phyloP scores from a whole-genome alignment of 169 alveolate genomes.

The Amoebophrya sp. region DNA sequence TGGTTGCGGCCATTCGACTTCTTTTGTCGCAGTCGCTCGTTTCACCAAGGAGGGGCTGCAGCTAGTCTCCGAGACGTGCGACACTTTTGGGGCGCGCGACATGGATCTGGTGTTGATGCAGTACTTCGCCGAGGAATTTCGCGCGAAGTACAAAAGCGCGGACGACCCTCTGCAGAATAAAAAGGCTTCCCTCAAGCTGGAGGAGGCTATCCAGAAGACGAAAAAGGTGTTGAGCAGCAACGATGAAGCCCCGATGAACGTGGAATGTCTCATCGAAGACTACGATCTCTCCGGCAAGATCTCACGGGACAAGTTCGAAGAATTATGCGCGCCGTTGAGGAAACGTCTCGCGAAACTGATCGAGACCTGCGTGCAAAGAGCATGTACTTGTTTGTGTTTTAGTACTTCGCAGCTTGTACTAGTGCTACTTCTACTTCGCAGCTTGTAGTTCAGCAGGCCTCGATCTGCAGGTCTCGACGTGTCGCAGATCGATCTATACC shows the following conservation, averaged over 20 bases:
- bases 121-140: slow-evolving; percentile 64
- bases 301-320: slow-evolving; percentile 78
- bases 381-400: too few relatives aligned
- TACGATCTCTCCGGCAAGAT: slow-evolving; percentile 55
- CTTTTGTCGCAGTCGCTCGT: slow-evolving; percentile 53
- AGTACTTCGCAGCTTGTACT: too few relatives aligned
- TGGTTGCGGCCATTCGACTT: slow-evolving; percentile 82
- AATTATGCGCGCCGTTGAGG: slow-evolving; percentile 51
- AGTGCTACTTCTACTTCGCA: too few relatives aligned
- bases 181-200: slow-evolving; percentile 70
- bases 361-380: neutral
- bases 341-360: neutral
- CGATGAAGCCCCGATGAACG: slow-evolving; percentile 68
- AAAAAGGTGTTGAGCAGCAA: slow-evolving; percentile 86
- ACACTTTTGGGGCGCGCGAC: slow-evolving; percentile 85
- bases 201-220: slow-evolving; percentile 79
- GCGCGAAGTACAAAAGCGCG: slow-evolving; percentile 58
- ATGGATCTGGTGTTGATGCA: slow-evolving; percentile 75
- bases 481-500: too few relatives aligned
- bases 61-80: slow-evolving; percentile 68
- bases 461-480: too few relatives aligned
- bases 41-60: slow-evolving; percentile 73
- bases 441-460: too few relatives aligned
- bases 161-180: slow-evolving; percentile 67
- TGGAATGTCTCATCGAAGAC: slow-evolving; percentile 87